Conservation (phyloP, 2,329 filamentous ascomycete genomes). For the Thielaviopsis ethacetica region DNA sequence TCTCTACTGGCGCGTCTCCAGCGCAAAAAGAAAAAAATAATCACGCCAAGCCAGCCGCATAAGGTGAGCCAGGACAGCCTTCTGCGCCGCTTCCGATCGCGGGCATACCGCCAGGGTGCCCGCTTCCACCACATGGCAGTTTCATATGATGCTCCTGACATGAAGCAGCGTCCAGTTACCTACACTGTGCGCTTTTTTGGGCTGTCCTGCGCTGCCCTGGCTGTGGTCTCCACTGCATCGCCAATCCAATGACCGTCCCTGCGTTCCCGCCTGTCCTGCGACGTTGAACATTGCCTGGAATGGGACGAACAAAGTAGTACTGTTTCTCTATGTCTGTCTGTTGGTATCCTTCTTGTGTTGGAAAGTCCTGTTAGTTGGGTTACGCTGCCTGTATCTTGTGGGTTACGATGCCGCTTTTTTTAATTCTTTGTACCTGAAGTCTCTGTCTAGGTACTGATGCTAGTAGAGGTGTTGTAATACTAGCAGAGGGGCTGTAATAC, state of each 20-base stretch:
- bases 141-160: not conserved
- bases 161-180: too few relatives aligned
- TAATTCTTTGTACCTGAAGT: too few relatives aligned
- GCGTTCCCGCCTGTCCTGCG: not conserved
- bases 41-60: not conserved
- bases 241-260: not conserved
- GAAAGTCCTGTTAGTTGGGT: not conserved
- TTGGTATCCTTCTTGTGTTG: not conserved
- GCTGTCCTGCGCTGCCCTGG: too few relatives aligned
- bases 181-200: too few relatives aligned
- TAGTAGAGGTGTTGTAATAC: too few relatives aligned
- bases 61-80: not conserved
- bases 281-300: not conserved
- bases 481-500: too few relatives aligned
- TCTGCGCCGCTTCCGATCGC: not conserved
- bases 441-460: too few relatives aligned
- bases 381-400: not conserved
- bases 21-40: too few relatives aligned
- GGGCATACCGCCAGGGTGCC: not conserved
- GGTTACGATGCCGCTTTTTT: too few relatives aligned
- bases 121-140: not conserved
- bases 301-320: not conserved
- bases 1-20: too few relatives aligned
- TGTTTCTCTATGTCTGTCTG: not conserved
- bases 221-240: too few relatives aligned